Evolutionary conservation across 305 asterid species (phyloP), one percentile per base, ranked within the genome.

Genomic region (Ilex paraguariensis): DNA sequence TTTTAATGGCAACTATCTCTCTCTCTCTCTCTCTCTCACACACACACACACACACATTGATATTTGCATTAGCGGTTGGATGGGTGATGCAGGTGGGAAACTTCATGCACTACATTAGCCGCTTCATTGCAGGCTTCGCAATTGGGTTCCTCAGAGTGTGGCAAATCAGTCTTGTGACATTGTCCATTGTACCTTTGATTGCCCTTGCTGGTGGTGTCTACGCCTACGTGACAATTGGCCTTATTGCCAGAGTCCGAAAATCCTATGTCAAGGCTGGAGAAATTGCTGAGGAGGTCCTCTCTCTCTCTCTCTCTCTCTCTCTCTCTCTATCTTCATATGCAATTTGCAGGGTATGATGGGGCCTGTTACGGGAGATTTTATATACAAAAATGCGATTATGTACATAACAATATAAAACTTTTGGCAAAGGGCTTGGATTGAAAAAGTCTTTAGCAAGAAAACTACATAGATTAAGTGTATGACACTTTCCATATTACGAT

Each of bases 141-240:
- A 81, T 90, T 10, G 99, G 99, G 3, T 93, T 90, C 85, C 64
- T 83, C 59, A 79, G 95, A 62, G 95, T 90, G 10, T 93, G 99
- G 99, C 97, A 88, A 70, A 90, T 93, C 67, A 90, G 97, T 67
- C 61, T 93, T 63, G 97, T 93, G 7, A 93, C 97, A 3, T 90
- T 93, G 10, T 83, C 95, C 6, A 90, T 93, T 44, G 95, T 93
- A 12, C 99, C 99, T 0, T 69, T 87, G 80, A 93, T 90, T 15
- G 99, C 97, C 1, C 71, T 90, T 48, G 99, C 99, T 31, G 99
- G 99, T 14, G 97, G 99, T 2, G 70, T 93, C 60, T 93, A 93
- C 16, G 99, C 97, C 30, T 93, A 84, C 44, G 87, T 88, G 0
- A 86, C 91, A 7, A 86, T 86, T 31, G 99, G 97, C 28, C 92